Evolutionary conservation across 768 basidiomycete genomes (phyloP).

Genomic region (Mycena metata): DNA sequence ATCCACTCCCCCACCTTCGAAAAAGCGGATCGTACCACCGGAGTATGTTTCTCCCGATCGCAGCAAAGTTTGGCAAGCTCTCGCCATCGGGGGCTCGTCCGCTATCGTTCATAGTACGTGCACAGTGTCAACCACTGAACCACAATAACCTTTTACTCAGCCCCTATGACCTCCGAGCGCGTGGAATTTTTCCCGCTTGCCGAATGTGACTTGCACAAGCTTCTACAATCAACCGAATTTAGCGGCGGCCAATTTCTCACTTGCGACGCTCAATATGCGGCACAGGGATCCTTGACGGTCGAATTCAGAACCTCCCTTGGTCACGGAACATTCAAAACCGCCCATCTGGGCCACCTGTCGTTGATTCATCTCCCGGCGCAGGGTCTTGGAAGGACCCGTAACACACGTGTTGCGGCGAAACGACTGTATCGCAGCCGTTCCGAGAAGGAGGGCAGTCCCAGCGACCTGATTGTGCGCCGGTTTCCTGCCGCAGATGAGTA

Average conservation of each 20-base stretch:
- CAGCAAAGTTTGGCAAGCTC: neutral
- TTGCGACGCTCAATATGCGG: neutral
- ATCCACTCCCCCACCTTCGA: conserved; percentile 5
- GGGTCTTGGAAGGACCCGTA: neutral
- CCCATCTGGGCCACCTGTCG: neutral
- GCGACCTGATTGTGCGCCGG: neutral
- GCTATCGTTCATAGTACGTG: neutral
- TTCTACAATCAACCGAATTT: neutral
- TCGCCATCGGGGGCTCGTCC: conserved; percentile 1
- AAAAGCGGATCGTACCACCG: conserved; percentile 6
- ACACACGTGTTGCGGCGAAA: neutral
- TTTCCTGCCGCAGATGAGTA: conserved; percentile 12
- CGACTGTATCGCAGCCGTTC: neutral
- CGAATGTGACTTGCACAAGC: neutral
- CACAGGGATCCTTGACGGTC: neutral
- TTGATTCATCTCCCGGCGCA: neutral
- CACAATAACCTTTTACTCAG: neutral
- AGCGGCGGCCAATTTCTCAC: neutral
- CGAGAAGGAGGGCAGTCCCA: neutral
- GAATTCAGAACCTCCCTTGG: neutral
- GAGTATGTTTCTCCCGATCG: conserved; percentile 21
- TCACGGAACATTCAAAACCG: conserved; percentile 1
- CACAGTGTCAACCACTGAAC: neutral
- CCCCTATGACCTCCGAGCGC: neutral
- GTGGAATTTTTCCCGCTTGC: conserved; percentile 4